Evolutionary conservation across 495 filamentous ascomycete genomes (phyloP).

Genomic region (Hyaloscypha variabilis): DNA sequence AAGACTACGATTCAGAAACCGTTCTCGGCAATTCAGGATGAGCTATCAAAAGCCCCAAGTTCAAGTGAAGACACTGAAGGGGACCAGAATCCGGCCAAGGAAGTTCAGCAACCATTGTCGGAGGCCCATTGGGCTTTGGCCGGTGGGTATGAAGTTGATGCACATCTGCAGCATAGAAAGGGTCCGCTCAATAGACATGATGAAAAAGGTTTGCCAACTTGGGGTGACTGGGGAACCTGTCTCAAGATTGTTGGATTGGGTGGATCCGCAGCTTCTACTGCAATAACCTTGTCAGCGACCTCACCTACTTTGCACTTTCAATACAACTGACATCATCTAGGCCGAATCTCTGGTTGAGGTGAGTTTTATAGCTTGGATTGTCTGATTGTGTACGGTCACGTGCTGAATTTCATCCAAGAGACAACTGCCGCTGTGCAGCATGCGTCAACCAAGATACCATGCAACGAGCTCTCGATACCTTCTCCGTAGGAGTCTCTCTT

Average conservation of each 20-base stretch:
- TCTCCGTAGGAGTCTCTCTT: constrained; percentile 50
- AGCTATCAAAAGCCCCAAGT: not conserved
- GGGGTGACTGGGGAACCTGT: constrained; percentile 8
- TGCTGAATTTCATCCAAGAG: constrained; percentile 50
- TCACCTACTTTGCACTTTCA: not conserved
- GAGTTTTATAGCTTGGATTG: not conserved
- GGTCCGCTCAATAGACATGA: not conserved
- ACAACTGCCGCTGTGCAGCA: constrained; percentile 75
- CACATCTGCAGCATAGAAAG: not conserved
- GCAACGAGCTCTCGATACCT: constrained; percentile 75
- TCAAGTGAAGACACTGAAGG: no score
- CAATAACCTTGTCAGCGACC: constrained; percentile 7
- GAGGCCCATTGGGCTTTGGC: not conserved
- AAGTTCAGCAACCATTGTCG: not conserved
- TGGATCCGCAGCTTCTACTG: not conserved
- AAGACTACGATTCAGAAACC: not conserved
- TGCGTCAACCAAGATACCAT: constrained; percentile 79
- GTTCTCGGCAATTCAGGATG: not conserved
- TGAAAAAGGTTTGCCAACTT: constrained; percentile 4
- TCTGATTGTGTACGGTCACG: not conserved
- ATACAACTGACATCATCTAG: constrained; percentile 13
- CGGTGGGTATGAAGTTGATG: constrained; percentile 7
- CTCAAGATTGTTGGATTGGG: not conserved
- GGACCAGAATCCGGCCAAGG: not conserved
- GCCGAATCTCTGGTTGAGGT: constrained; percentile 29